Conservation (phyloP, 2,329 filamentous ascomycete species). For the Aspergillus awamori region DNA sequence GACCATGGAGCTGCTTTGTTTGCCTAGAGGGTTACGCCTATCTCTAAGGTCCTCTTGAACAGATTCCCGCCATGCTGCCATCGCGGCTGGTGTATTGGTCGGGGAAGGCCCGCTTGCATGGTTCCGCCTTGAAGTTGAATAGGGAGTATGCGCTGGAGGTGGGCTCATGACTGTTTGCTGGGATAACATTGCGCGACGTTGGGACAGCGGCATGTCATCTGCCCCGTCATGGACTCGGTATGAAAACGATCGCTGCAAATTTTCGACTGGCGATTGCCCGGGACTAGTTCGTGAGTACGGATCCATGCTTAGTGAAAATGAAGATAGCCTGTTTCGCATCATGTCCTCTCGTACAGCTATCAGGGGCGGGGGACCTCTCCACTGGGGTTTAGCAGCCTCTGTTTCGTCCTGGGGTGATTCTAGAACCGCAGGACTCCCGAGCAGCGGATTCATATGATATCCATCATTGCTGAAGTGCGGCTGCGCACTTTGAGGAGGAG, state of each 20-base stretch:
- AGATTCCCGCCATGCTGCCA: slow-evolving; percentile 69
- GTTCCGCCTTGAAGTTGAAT: slow-evolving; percentile 19
- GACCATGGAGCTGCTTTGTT: slow-evolving; percentile 29
- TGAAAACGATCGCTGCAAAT: slow-evolving; percentile 21
- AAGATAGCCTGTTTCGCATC: slow-evolving; percentile 46
- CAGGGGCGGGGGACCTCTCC: slow-evolving; percentile 48
- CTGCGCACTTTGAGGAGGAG: slow-evolving; percentile 12
- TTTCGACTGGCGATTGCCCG: slow-evolving; percentile 12
- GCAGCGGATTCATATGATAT: slow-evolving; percentile 24
- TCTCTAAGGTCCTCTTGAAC: slow-evolving; percentile 63
- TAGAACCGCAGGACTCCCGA: slow-evolving; percentile 21
- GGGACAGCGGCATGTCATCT: slow-evolving; percentile 73
- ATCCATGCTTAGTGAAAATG: slow-evolving; percentile 38
- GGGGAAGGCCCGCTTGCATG: slow-evolving; percentile 15
- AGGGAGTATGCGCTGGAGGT: slow-evolving; percentile 57
- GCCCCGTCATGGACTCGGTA: slow-evolving; percentile 43
- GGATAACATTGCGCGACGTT: slow-evolving; percentile 65
- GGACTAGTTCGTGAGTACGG: slow-evolving; percentile 34
- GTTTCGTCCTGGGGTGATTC: slow-evolving; percentile 20
- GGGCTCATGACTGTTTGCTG: slow-evolving; percentile 51
- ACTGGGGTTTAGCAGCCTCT: slow-evolving; percentile 24
- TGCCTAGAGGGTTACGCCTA: slow-evolving; percentile 29
- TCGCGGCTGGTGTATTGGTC: slow-evolving; percentile 53
- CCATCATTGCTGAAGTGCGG: slow-evolving; percentile 5
- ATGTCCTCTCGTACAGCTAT: slow-evolving; percentile 59